Evolutionary conservation across 2,329 filamentous ascomycete genomes (phyloP).

Genomic region (Cladosporium sp.): DNA sequence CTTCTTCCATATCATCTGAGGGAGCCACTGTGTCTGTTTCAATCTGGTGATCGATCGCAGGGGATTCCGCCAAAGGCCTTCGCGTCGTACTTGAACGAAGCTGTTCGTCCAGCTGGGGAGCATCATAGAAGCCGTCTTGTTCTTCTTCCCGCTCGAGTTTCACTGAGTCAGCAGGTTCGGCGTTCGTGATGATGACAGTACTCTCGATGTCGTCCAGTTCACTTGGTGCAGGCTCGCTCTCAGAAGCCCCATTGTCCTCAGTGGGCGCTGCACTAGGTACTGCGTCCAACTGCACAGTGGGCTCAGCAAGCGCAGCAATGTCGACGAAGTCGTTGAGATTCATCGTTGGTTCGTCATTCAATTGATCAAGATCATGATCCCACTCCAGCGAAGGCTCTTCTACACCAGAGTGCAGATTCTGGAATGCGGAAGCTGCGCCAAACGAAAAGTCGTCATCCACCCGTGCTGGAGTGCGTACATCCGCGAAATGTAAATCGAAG

Average conservation of each 20-base stretch:
- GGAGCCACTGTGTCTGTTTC: background rate
- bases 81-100: background rate
- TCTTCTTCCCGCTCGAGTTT: background rate
- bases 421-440: background rate
- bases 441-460: background rate
- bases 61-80: background rate
- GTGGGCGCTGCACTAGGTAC: background rate
- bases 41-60: background rate
- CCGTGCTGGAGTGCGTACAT: slow-evolving; percentile 7
- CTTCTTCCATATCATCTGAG: background rate
- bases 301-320: slow-evolving; percentile 26
- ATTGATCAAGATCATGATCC: background rate
- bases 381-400: background rate
- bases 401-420: background rate
- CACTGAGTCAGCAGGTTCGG: background rate
- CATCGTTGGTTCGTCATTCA: slow-evolving; percentile 24
- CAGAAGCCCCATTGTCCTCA: background rate
- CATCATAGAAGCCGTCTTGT: background rate
- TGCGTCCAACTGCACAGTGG: slow-evolving; percentile 15
- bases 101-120: background rate
- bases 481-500: slow-evolving; percentile 27
- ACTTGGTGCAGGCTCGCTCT: background rate
- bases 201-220: background rate
- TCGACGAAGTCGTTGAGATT: slow-evolving; percentile 36
- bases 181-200: slow-evolving; percentile 15